Evolutionary conservation across 2,329 filamentous ascomycete species (phyloP), one percentile per base, ranked within the genome.

Genomic region (Alternaria longipes): DNA sequence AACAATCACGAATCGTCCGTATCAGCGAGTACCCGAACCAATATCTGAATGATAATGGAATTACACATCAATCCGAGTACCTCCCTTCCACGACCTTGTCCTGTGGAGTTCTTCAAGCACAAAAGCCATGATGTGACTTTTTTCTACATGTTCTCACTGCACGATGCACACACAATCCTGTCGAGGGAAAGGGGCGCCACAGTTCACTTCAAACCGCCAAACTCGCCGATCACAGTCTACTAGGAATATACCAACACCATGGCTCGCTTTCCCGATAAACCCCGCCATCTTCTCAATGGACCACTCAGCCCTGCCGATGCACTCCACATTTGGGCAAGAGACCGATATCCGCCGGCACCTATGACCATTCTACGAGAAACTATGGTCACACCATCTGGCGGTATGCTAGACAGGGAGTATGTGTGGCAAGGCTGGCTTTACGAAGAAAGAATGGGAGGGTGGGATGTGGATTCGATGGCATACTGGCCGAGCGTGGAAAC

Each of bases 71-170:
- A 6, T 22, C 18, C 8, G 18, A 42, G 12, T 8, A 42, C 9
- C 2, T n/a, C 16, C 5, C 24, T 28, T 9, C 50, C 50, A 7
- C n/a, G 20, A 32, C 51, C 51, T 36, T 24, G 2, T 14, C 51
- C 46, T 1, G 28, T 2, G 14, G 20, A 42, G 16, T 54, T 42
- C 38, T 54, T 57, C 47, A 44, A n/a, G 8, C 55, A 67, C 49
- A 20, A 24, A 20, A 51, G 45, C 18, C 20, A 12, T 14, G 68
- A 59, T 24, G 51, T 65, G 41, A 65, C 53, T 6, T 62, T 69
- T 16, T 62, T 65, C 30, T 65, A 58, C 56, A 65, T 68, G 28
- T 69, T 70, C 59, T 34, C 51, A 16, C 26, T 54, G 16, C n/a
- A 20, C 24, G 34, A 41, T 24, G 50, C 50, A 11, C 50, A 53